These are phyloP conservation scores for Paecilomyces formosus DNA, from an alignment of 2,329 filamentous ascomycete species.

Conservation along the genomic window DNA sequence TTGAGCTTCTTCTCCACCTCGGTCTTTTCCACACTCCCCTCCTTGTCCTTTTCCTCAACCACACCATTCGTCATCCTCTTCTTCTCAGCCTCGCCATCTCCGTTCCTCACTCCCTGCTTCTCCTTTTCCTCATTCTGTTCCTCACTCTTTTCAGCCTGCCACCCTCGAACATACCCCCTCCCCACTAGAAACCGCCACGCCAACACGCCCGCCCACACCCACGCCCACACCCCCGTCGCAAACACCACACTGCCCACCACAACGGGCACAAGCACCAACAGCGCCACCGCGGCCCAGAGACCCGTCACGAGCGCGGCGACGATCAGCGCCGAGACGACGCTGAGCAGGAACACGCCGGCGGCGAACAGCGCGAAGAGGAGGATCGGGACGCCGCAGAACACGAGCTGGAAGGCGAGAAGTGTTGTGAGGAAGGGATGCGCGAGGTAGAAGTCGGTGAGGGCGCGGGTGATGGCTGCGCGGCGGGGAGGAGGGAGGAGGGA, in stretches of 20 bases:
- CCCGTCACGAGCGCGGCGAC: constrained; percentile 54
- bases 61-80: neutral
- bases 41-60: neutral
- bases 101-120: neutral
- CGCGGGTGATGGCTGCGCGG: constrained; percentile 33
- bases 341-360: constrained; percentile 54
- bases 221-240: constrained; percentile 7
- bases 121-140: neutral
- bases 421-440: constrained; percentile 63
- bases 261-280: constrained; percentile 6
- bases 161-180: neutral
- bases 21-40: neutral
- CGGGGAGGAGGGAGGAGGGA: neutral
- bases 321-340: constrained; percentile 53
- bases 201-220: constrained; percentile 1
- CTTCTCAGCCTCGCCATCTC: neutral
- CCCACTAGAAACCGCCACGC: neutral
- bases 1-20: neutral
- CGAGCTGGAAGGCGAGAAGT: constrained; percentile 58
- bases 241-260: constrained; percentile 3
- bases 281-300: constrained; percentile 7
- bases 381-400: constrained; percentile 60
- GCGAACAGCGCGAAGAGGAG: constrained; percentile 62
- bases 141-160: too few species aligned
- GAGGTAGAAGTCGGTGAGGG: constrained; percentile 56